Evolutionary conservation across 306 rosid species (phyloP).

Genomic region (Adenanthera pavonina): DNA sequence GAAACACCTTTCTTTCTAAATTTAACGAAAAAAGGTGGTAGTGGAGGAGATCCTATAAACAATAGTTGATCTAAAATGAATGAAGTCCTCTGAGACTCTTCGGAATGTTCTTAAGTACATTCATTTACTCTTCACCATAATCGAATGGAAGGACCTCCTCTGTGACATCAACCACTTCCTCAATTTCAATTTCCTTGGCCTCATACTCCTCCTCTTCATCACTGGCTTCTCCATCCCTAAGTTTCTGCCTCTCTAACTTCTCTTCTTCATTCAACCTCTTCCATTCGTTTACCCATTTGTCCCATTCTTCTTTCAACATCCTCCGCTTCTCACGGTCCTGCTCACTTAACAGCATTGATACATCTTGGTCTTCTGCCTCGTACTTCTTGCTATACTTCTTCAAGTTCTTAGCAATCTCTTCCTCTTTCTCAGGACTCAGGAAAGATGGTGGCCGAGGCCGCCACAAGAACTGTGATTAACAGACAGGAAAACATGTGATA

Average conservation of each 20-base stretch:
- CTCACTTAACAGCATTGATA: conserved; percentile 63
- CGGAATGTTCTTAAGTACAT: neutral
- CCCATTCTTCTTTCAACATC: conserved; percentile 77
- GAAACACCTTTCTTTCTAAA: neutral
- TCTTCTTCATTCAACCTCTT: conserved; percentile 57
- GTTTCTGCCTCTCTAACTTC: conserved; percentile 50
- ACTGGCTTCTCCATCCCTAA: conserved; percentile 75
- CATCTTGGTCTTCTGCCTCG: conserved; percentile 76
- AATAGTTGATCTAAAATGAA: neutral
- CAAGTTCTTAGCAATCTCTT: conserved; percentile 76
- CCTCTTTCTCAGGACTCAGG: conserved; percentile 71
- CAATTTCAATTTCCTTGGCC: conserved; percentile 76
- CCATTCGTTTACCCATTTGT: conserved; percentile 66
- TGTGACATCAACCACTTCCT: conserved; percentile 53
- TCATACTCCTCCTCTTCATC: conserved; percentile 82
- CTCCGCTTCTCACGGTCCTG: conserved; percentile 74
- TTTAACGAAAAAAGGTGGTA: neutral
- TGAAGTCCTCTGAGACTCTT: neutral
- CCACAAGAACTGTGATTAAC: conserved; percentile 60
- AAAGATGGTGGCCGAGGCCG: conserved; percentile 78
- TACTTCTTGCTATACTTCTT: conserved; percentile 79
- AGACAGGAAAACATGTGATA: neutral
- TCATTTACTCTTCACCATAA: conserved; percentile 1
- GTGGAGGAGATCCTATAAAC: neutral
- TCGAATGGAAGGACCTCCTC: conserved; percentile 62